phyloP scores from a whole-genome alignment of 371 early-diverging fungal genomes.

The Circinella umbellata region DNA sequence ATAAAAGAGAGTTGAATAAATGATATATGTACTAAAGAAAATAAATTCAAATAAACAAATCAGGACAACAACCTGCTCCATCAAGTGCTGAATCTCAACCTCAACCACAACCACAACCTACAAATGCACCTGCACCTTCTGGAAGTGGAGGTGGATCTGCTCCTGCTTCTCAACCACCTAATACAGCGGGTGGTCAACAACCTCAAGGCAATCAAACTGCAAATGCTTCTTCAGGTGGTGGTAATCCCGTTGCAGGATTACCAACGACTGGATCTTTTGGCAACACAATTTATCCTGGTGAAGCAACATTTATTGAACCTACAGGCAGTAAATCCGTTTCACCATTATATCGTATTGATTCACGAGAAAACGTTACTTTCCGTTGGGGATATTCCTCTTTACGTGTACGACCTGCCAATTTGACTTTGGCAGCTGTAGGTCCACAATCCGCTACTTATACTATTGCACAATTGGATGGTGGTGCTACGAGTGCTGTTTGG shows the following conservation, averaged over 20 bases:
- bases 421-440: constrained; percentile 52
- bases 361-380: constrained; percentile 52
- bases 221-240: neutral
- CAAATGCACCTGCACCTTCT: neutral
- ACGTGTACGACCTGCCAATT: constrained; percentile 41
- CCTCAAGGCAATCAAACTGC: constrained; percentile 10
- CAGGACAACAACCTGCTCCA: constrained; percentile 4
- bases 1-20: neutral
- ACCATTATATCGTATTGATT: constrained; percentile 46
- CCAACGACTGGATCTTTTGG: constrained; percentile 50
- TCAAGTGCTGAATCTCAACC: neutral
- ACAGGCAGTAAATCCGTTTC: constrained; percentile 46
- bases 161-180: neutral
- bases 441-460: constrained; percentile 45
- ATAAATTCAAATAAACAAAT: neutral
- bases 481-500: constrained; percentile 52
- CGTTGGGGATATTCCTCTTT: constrained; percentile 46
- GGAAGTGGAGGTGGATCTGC: neutral
- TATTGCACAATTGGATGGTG: constrained; percentile 45
- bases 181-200: constrained; percentile 6
- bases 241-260: constrained; percentile 27
- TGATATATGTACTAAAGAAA: neutral
- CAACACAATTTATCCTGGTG: constrained; percentile 39
- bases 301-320: constrained; percentile 43
- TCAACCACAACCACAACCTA: too few relatives aligned